Conservation (phyloP, 805 yeast species). For the Schwanniomyces yamadae region DNA sequence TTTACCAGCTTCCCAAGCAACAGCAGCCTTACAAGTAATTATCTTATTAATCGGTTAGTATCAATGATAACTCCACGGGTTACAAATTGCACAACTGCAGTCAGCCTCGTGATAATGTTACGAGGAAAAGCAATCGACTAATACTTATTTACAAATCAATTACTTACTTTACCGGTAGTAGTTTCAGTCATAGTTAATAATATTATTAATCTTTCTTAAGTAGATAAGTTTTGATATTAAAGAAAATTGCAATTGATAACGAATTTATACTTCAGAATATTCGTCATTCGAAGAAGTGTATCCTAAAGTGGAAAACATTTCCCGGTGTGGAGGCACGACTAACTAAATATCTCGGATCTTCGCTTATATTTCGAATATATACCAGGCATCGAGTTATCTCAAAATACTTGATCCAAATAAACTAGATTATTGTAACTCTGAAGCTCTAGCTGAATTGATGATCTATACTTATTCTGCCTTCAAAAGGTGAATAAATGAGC, state of each 20-base stretch:
- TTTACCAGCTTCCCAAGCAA: constrained; percentile 94
- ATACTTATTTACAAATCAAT: background rate
- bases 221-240: too few relatives aligned
- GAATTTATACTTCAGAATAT: background rate
- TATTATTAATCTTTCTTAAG: background rate
- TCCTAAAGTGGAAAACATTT: background rate
- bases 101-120: too few relatives aligned
- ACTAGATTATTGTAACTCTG: too few relatives aligned
- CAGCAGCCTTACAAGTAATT: constrained; percentile 91
- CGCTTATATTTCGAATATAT: too few relatives aligned
- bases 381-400: too few relatives aligned
- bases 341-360: too few relatives aligned
- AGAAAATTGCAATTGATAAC: background rate
- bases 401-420: too few relatives aligned
- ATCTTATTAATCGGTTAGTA: constrained; percentile 35
- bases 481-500: too few relatives aligned
- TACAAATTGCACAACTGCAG: background rate
- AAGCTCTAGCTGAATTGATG: too few relatives aligned
- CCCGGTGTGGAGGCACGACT: too few relatives aligned
- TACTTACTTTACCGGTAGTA: constrained; percentile 20
- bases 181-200: constrained; percentile 15
- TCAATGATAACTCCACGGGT: constrained; percentile 7
- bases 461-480: too few relatives aligned
- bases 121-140: too few relatives aligned
- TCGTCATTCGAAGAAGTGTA: background rate